phyloP scores from a whole-genome alignment of 495 filamentous ascomycete genomes.

The Chaetomium cochliodes region DNA sequence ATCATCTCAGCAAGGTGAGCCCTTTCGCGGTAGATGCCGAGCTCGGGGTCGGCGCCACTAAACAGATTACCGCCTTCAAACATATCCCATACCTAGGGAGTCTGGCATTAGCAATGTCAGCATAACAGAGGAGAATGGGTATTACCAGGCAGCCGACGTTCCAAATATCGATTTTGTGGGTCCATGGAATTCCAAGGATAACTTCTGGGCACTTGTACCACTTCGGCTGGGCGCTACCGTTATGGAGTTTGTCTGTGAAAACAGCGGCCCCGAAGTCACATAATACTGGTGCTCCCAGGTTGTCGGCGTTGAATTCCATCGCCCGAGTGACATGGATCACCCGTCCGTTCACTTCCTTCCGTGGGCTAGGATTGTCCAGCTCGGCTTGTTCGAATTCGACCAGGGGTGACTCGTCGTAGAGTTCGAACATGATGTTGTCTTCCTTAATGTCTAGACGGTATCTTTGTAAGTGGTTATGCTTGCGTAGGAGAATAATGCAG shows the following conservation, averaged over 20 bases:
- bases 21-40: slow-evolving; percentile 36
- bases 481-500: background rate
- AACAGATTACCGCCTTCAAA: slow-evolving; percentile 51
- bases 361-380: slow-evolving; percentile 30
- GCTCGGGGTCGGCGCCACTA: slow-evolving; percentile 44
- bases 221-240: slow-evolving; percentile 35
- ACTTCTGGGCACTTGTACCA: slow-evolving; percentile 51
- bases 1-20: slow-evolving; percentile 15
- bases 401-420: slow-evolving; percentile 24
- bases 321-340: slow-evolving; percentile 37
- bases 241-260: slow-evolving; percentile 27
- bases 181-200: slow-evolving; percentile 47
- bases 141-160: slow-evolving; percentile 51
- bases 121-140: background rate
- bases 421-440: slow-evolving; percentile 40
- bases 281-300: slow-evolving; percentile 34
- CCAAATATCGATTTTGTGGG: slow-evolving; percentile 52
- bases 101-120: background rate
- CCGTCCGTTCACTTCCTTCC: slow-evolving; percentile 34
- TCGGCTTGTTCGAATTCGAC: slow-evolving; percentile 30
- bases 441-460: slow-evolving; percentile 33
- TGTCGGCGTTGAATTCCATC: slow-evolving; percentile 24
- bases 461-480: background rate
- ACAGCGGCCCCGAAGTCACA: slow-evolving; percentile 53
- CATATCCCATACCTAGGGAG: slow-evolving; percentile 55